A percentile compares a stretch with the other conserved stretches of the same genome.
Conservation (phyloP, 345 rosid genomes). For the Salix udensis region DNA sequence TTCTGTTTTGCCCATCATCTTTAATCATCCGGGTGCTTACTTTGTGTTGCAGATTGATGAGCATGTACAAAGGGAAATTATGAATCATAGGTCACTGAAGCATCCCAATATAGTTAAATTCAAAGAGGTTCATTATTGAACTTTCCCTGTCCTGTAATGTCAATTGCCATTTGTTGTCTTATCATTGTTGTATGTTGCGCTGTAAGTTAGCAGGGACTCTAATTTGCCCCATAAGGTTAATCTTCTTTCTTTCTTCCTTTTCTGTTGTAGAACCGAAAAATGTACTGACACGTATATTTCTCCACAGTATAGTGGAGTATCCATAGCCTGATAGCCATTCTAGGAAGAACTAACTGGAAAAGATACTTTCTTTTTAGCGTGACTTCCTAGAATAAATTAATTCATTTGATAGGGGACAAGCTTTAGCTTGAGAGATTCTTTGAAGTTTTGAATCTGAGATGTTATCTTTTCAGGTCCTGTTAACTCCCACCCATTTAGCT, state of each 20-base stretch:
- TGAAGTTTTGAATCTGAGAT: not conserved
- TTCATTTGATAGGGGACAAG: not conserved
- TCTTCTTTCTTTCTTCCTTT: no score
- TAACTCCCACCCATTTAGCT: slow-evolving; percentile 83
- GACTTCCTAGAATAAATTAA: not conserved
- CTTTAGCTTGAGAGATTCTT: no score
- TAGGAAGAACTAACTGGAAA: not conserved
- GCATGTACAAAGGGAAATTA: slow-evolving; percentile 18
- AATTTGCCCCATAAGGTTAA: not conserved
- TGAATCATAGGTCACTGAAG: slow-evolving; percentile 23
- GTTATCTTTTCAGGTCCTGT: slow-evolving; percentile 47
- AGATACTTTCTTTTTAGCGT: not conserved
- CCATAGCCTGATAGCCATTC: not conserved
- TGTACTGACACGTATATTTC: not conserved
- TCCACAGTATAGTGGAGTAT: not conserved
- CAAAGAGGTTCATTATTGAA: slow-evolving; percentile 16
- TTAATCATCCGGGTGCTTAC: not conserved
- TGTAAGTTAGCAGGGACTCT: not conserved
- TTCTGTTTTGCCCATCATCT: not conserved
- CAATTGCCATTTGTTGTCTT: not conserved
- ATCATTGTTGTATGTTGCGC: not conserved
- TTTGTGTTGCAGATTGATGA: slow-evolving; percentile 22
- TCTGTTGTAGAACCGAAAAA: not conserved
- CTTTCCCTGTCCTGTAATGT: not conserved
- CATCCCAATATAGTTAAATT: slow-evolving; percentile 25